These are phyloP conservation scores for Firmiana major DNA, from an alignment of 345 rosid genomes.

Conservation along the genomic window DNA sequence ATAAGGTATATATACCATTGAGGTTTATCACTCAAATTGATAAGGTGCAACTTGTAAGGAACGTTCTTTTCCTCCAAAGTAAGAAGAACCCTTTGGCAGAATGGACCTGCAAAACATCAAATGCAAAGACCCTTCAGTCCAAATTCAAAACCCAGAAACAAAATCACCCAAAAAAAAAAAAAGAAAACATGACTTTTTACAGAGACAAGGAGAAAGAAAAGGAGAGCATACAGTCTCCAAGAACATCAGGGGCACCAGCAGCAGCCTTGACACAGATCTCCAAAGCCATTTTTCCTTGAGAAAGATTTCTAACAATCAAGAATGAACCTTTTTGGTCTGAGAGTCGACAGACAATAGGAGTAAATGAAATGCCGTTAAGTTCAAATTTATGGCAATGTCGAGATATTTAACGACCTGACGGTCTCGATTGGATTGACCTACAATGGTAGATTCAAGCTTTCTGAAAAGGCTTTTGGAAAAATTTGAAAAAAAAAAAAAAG, in stretches of 20 bases:
- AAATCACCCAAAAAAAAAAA: not conserved
- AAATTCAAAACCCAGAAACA: not conserved
- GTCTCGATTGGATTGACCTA: too few relatives aligned
- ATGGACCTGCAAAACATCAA: constrained; percentile 49
- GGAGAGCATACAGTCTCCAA: constrained; percentile 64
- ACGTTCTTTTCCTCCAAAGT: constrained; percentile 90
- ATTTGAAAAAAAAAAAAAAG: too few relatives aligned
- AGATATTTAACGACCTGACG: too few relatives aligned
- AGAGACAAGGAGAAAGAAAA: not conserved
- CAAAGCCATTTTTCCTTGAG: constrained; percentile 43
- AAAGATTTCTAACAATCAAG: not conserved
- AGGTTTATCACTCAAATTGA: constrained; percentile 66
- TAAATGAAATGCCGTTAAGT: too few relatives aligned
- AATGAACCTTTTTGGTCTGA: not conserved
- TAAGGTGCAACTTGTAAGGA: constrained; percentile 49
- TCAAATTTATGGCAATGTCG: too few relatives aligned
- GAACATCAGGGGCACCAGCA: constrained; percentile 56
- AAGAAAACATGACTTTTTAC: constrained; percentile 31
- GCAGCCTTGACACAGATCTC: constrained; percentile 92
- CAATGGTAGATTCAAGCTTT: too few relatives aligned
- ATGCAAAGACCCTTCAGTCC: not conserved
- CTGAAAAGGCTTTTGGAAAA: too few relatives aligned
- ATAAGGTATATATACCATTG: constrained; percentile 47
- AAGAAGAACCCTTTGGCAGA: constrained; percentile 57
- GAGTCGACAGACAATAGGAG: not conserved